A percentile compares a stretch with the other conserved stretches of the same genome.
Conservation (phyloP, 306 rosid genomes). For the Vicia sativa region DNA sequence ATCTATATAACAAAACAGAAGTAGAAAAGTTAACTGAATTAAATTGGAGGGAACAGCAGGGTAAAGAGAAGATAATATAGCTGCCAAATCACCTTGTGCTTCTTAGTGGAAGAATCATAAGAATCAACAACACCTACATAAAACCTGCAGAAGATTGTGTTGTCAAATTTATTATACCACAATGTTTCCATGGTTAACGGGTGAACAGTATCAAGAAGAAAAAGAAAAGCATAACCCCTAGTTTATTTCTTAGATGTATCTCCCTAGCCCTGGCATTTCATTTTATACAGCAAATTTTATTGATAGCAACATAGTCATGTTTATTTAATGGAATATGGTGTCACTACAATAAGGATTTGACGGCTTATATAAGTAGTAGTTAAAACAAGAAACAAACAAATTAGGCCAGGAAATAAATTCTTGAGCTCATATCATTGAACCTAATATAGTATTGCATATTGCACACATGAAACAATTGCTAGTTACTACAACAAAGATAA, state of each 20-base stretch:
- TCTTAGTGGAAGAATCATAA: constrained; percentile 54
- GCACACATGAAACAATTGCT: neutral
- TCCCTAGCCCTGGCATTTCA: constrained; percentile 4
- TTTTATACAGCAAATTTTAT: constrained; percentile 22
- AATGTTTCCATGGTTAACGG: neutral
- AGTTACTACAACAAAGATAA: neutral
- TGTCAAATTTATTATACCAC: constrained; percentile 2
- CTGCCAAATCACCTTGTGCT: constrained; percentile 66
- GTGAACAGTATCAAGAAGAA: constrained; percentile 1
- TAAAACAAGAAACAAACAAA: constrained; percentile 23
- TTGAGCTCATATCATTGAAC: constrained; percentile 4
- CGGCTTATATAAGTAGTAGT: neutral
- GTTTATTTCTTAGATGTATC: constrained; percentile 9
- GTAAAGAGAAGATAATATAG: constrained; percentile 7
- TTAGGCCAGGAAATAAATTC: neutral
- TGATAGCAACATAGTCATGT: constrained; percentile 1
- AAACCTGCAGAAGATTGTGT: constrained; percentile 58
- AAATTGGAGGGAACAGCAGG: neutral
- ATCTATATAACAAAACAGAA: constrained; percentile 19
- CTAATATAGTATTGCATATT: neutral
- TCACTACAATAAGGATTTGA: constrained; percentile 2
- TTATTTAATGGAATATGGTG: constrained; percentile 22
- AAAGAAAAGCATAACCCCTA: neutral
- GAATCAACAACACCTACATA: constrained; percentile 62
- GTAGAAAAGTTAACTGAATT: neutral